phyloP scores from a whole-genome alignment of 2,329 filamentous ascomycete genomes.

The Diaporthe citri region DNA sequence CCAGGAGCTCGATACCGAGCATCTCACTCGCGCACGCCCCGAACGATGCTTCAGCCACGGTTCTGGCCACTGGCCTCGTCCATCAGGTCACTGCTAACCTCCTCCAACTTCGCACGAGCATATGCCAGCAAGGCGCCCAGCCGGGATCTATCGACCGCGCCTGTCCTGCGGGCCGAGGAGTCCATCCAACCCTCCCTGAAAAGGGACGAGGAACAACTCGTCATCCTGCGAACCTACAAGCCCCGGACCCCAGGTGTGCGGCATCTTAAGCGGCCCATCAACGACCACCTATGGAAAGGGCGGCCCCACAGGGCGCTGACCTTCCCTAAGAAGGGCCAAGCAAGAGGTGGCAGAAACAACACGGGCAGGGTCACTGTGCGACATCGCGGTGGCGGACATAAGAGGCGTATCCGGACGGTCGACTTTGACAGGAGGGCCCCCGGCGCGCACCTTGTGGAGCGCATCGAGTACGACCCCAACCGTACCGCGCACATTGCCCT shows the following conservation, averaged over 20 bases:
- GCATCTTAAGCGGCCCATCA: conserved; percentile 91
- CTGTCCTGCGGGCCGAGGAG: conserved; percentile 16
- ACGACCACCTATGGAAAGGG: conserved; percentile 97
- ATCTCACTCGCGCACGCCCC: conserved; percentile 25
- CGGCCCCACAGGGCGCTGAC: conserved; percentile 86
- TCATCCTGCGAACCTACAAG: conserved; percentile 85
- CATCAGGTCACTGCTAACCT: conserved; percentile 41
- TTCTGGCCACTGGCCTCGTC: conserved; percentile 61
- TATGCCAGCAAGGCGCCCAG: conserved; percentile 46
- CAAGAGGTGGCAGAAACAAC: conserved; percentile 92
- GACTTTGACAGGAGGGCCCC: conserved; percentile 86
- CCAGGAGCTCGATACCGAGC: conserved; percentile 36
- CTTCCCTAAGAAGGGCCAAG: conserved; percentile 91
- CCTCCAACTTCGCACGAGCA: conserved; percentile 39
- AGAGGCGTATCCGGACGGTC: conserved; percentile 90
- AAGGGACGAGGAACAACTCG: conserved; percentile 51
- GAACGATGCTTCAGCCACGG: conserved; percentile 75
- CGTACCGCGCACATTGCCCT: conserved; percentile 94
- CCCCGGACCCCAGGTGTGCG: conserved; percentile 92
- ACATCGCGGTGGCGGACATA: conserved; percentile 92
- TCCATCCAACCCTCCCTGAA: conserved; percentile 22
- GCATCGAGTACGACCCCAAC: conserved; percentile 96
- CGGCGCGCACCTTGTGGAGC: conserved; percentile 88
- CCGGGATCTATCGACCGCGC: conserved; percentile 23
- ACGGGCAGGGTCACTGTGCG: conserved; percentile 87